phyloP scores from a whole-genome alignment of 2,329 filamentous ascomycete species.

The Phaeosphaeriaceae sp. region DNA sequence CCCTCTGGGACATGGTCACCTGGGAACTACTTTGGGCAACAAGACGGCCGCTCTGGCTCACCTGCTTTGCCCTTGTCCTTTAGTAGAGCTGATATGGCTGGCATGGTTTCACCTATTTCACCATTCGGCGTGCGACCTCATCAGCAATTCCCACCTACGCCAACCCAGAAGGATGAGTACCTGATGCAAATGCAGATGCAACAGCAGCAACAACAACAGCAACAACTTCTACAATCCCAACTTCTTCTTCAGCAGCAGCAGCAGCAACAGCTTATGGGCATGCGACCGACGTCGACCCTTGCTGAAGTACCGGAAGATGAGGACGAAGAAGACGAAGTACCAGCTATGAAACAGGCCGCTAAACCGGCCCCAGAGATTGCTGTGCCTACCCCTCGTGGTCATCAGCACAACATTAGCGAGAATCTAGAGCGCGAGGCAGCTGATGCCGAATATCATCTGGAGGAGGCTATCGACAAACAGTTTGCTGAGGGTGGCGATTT shows the following conservation, averaged over 20 bases:
- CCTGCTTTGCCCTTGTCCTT: constrained; percentile 46
- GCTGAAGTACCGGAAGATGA: constrained; percentile 78
- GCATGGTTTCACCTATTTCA: constrained; percentile 59
- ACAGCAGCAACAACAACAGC: constrained; percentile 59
- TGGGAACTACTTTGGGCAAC: constrained; percentile 44
- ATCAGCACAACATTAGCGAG: constrained; percentile 75
- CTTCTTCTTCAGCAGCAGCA: constrained; percentile 55
- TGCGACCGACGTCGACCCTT: constrained; percentile 57
- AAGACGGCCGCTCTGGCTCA: constrained; percentile 52
- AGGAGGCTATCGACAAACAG: constrained; percentile 78
- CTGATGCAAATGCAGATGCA: constrained; percentile 57
- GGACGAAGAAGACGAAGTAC: constrained; percentile 61
- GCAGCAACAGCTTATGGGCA: constrained; percentile 53
- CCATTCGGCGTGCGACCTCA: constrained; percentile 61
- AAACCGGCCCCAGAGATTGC: constrained; percentile 60
- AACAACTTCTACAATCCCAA: constrained; percentile 52
- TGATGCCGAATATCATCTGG: constrained; percentile 83
- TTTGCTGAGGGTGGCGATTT: constrained; percentile 75
- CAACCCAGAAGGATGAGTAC: constrained; percentile 47
- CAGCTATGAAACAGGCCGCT: constrained; percentile 47
- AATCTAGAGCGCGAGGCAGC: constrained; percentile 85
- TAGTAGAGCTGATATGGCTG: constrained; percentile 47
- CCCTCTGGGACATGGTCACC: constrained; percentile 54
- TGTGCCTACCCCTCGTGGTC: constrained; percentile 64
- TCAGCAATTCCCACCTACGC: constrained; percentile 52